Conservation (phyloP, 306 rosid genomes). For the Mimosa bimucronata region DNA sequence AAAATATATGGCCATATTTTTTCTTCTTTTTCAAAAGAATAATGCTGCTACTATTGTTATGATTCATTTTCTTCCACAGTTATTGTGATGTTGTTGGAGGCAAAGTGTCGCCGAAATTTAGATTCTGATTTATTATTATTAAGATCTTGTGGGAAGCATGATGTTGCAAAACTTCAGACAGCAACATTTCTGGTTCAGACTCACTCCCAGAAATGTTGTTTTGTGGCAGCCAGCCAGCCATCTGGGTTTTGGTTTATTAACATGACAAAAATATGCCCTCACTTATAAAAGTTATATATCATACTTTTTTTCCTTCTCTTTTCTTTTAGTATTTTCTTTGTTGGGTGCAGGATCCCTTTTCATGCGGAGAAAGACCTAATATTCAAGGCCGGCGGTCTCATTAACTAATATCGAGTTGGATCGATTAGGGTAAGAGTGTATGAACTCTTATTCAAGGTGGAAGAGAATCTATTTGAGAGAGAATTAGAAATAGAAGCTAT, state of each 20-base stretch:
- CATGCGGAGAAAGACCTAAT: too few relatives aligned
- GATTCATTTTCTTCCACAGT: background rate
- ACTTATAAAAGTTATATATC: background rate
- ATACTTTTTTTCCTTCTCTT: background rate
- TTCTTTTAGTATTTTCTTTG: too few relatives aligned
- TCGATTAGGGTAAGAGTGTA: too few relatives aligned
- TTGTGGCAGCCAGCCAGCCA: constrained; percentile 44
- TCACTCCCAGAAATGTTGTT: constrained; percentile 38
- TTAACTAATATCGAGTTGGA: too few relatives aligned
- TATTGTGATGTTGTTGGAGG: constrained; percentile 6
- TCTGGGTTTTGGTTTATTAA: constrained; percentile 28
- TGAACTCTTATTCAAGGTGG: too few relatives aligned
- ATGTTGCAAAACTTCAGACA: constrained; percentile 59
- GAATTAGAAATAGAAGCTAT: too few relatives aligned
- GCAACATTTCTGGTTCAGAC: constrained; percentile 50
- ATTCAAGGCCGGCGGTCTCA: too few relatives aligned
- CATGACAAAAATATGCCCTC: constrained; percentile 35
- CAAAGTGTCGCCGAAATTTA: constrained; percentile 49
- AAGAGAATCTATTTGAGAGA: too few relatives aligned
- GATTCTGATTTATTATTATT: constrained; percentile 14
- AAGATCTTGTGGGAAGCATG: constrained; percentile 22
- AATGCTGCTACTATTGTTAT: background rate
- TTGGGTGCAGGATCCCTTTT: too few relatives aligned
- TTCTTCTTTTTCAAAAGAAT: background rate
- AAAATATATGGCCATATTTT: background rate